These are phyloP conservation scores for Trametes meyenii DNA, from an alignment of 768 basidiomycete genomes.

Conservation along the genomic window DNA sequence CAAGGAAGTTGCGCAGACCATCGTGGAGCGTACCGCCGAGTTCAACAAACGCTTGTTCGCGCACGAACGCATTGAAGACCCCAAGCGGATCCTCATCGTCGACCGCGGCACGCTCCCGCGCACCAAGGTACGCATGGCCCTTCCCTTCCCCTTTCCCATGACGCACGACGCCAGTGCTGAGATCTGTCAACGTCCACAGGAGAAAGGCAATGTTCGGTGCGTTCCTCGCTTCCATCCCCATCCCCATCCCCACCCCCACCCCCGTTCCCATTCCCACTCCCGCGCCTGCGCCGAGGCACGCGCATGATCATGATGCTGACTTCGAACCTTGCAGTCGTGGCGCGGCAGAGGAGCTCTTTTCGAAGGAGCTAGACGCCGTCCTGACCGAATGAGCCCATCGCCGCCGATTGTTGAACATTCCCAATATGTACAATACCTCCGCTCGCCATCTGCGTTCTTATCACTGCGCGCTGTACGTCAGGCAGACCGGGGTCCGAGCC, in stretches of 20 bases:
- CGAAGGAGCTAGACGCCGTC: not conserved
- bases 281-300: not conserved
- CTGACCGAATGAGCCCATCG: not conserved
- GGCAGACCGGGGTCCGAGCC: no score
- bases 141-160: not conserved
- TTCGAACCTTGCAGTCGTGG: not conserved
- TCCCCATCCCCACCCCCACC: not conserved
- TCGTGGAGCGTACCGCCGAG: conserved; percentile 8
- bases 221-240: not conserved
- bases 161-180: not conserved
- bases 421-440: no score
- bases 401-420: no score
- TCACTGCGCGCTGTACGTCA: no score
- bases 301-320: not conserved
- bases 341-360: conserved; percentile 1
- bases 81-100: conserved; percentile 15
- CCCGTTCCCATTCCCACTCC: no score
- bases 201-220: conserved; percentile 14
- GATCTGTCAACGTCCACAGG: not conserved
- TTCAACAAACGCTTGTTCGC: conserved; percentile 12
- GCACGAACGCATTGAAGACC: conserved; percentile 19
- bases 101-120: conserved; percentile 10
- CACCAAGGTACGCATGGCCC: conserved; percentile 3
- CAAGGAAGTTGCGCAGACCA: conserved; percentile 4
- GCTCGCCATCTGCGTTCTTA: no score